These are phyloP conservation scores for Aspergillus cejpii DNA, from an alignment of 2,329 filamentous ascomycete genomes.

Conservation along the genomic window DNA sequence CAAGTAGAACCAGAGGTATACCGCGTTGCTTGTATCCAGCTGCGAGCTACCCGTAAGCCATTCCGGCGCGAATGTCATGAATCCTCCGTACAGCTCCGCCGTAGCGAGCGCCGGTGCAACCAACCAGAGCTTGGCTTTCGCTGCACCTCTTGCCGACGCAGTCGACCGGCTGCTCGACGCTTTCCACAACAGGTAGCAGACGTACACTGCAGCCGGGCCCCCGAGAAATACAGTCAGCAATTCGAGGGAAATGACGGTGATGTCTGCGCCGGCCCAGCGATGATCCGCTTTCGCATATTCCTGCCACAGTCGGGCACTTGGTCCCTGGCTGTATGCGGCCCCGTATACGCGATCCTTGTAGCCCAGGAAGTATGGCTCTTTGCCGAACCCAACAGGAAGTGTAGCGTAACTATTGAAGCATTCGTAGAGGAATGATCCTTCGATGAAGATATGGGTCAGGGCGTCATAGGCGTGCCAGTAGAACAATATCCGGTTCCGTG, in stretches of 20 bases:
- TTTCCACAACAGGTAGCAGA: slow-evolving; percentile 48
- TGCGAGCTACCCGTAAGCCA: slow-evolving; percentile 55
- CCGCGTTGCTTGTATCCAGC: slow-evolving; percentile 53
- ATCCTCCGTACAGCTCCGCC: slow-evolving; percentile 58
- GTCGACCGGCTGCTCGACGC: slow-evolving; percentile 16
- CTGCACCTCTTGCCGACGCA: slow-evolving; percentile 18
- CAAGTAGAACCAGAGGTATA: slow-evolving; percentile 59
- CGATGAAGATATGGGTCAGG: slow-evolving; percentile 82
- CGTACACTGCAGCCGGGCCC: slow-evolving; percentile 52
- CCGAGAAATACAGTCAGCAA: slow-evolving; percentile 55
- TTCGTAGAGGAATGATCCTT: slow-evolving; percentile 87
- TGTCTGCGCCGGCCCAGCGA: slow-evolving; percentile 54
- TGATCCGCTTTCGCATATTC: slow-evolving; percentile 60
- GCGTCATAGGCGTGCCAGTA: slow-evolving; percentile 94
- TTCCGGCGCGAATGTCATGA: slow-evolving; percentile 61
- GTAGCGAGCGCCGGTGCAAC: slow-evolving; percentile 54
- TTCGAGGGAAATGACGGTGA: slow-evolving; percentile 55
- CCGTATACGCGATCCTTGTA: slow-evolving; percentile 52
- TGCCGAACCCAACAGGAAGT: slow-evolving; percentile 34
- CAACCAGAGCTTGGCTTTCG: slow-evolving; percentile 46
- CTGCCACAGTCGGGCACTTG: slow-evolving; percentile 54
- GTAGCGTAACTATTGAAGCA: slow-evolving; percentile 69
- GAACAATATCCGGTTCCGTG: slow-evolving; percentile 67
- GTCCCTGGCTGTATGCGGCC: slow-evolving; percentile 50
- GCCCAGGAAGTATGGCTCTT: slow-evolving; percentile 48